These are phyloP conservation scores for Emmonsia crescens DNA, from an alignment of 2,329 filamentous ascomycete species.

Conservation along the genomic window DNA sequence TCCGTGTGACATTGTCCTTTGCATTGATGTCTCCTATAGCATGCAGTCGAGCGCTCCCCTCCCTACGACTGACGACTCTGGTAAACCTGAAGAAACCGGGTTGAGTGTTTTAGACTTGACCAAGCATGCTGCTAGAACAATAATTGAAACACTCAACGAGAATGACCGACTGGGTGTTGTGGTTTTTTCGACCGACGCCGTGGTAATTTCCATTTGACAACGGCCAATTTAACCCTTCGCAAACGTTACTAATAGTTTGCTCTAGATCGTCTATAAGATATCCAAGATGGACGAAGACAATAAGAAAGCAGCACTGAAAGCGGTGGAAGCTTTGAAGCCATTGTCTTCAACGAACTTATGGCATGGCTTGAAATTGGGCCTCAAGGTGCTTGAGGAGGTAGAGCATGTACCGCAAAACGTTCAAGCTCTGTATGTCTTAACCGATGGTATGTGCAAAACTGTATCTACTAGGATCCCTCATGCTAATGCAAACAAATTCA, in stretches of 20 bases:
- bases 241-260: neutral
- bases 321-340: conserved; percentile 35
- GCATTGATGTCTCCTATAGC: conserved; percentile 51
- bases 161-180: conserved; percentile 49
- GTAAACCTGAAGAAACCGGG: conserved; percentile 36
- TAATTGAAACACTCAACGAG: conserved; percentile 46
- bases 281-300: conserved; percentile 37
- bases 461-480: neutral
- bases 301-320: conserved; percentile 35
- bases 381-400: conserved; percentile 36
- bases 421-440: conserved; percentile 25
- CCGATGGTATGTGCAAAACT: conserved; percentile 16
- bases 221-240: neutral
- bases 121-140: conserved; percentile 50
- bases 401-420: conserved; percentile 20
- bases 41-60: conserved; percentile 42
- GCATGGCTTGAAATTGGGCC: conserved; percentile 44
- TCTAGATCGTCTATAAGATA: conserved; percentile 34
- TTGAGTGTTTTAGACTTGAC: conserved; percentile 48
- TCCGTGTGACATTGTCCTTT: conserved; percentile 50
- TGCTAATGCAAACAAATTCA: neutral
- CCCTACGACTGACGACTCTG: conserved; percentile 24
- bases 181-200: conserved; percentile 38
- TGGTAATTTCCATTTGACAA: conserved; percentile 15
- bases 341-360: conserved; percentile 45